Evolutionary conservation across 2,329 filamentous ascomycete species (phyloP), one percentile per base, ranked within the genome.

Genomic region (Scolecobasidium constrictum): DNA sequence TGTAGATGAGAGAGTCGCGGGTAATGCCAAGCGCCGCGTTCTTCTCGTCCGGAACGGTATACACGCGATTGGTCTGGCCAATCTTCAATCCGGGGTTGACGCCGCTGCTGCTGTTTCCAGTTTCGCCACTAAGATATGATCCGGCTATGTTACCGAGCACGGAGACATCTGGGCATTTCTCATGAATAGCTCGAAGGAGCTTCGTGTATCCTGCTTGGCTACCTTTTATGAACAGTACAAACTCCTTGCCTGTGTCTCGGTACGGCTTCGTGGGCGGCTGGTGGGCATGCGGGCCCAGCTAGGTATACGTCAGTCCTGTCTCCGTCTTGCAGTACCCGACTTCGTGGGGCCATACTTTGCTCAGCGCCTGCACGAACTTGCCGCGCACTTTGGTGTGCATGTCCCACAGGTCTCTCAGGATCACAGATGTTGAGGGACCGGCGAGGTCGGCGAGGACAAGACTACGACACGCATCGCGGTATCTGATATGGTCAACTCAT

Each of bases 201-300:
- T 5, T 15, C 13, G 13, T 26, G 35, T 44, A 44, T 18, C 21
- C 23, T 9, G 20, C 23, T 22, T 44, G 42, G 11, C 20, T 38
- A 15, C 20, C 34, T 62, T 90, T 93, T 52, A 96, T 77, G 59
- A 94, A 96, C 51, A 78, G 76, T 45, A 81, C 69, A 60, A 93
- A 96, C 49, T 81, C 73, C 62, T 84, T 88, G 58, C 85, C 81
- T 90, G 68, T 61, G 87, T 92, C 49, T 88, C 78, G 40, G 18
- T 36, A 20, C 9, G 33, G 26, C 26, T 31, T 42, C 5, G 40
- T 4, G 13, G 40, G 21, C 20, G 21, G 23, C 15, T 42, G 31
- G 18, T 42, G 40, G 31, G 31, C 21, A 4, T 35, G 31, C 15
- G 17, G 20, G 34, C 16, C 34, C 17, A 42, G 31, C 40, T 42